Evolutionary conservation across 1,139 yeast species (phyloP).

Genomic region (Lodderomyces metapsilosis): DNA sequence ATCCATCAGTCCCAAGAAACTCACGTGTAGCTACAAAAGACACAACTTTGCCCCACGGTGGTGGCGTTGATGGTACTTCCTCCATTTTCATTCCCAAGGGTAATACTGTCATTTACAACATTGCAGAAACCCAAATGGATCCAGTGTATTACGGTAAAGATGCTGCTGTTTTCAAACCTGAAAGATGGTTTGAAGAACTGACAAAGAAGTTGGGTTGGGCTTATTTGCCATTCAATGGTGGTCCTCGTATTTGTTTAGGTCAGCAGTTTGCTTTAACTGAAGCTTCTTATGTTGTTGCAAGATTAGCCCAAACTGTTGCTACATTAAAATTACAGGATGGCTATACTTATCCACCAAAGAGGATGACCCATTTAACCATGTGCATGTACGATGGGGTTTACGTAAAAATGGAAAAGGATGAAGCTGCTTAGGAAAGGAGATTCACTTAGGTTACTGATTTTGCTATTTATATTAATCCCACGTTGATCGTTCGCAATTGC

Average conservation of each 20-base stretch:
- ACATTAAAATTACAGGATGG: constrained; percentile 17
- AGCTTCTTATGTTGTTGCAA: constrained; percentile 30
- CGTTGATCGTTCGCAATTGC: background rate
- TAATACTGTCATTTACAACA: constrained; percentile 34
- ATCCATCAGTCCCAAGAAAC: constrained; percentile 53
- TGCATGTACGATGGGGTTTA: constrained; percentile 23
- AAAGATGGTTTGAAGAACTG: constrained; percentile 40
- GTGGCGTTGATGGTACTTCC: constrained; percentile 41
- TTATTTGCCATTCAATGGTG: constrained; percentile 43
- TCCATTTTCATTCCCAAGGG: constrained; percentile 48
- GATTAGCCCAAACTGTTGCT: constrained; percentile 17
- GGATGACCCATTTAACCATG: constrained; percentile 35
- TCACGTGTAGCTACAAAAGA: constrained; percentile 40
- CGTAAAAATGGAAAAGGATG: constrained; percentile 4
- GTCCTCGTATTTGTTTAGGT: constrained; percentile 43
- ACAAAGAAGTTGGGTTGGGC: constrained; percentile 34
- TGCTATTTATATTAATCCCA: background rate
- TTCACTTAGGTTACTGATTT: background rate
- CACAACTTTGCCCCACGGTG: constrained; percentile 53
- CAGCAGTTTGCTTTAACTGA: no score
- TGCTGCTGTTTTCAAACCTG: no score
- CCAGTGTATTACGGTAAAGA: constrained; percentile 43
- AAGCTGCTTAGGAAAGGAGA: background rate
- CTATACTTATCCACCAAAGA: constrained; percentile 28
- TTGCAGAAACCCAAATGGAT: constrained; percentile 42